A percentile compares a stretch with the other conserved stretches of the same genome.
phyloP scores from a whole-genome alignment of 257 asterid genomes.

The Nicotiana obtusifolia region DNA sequence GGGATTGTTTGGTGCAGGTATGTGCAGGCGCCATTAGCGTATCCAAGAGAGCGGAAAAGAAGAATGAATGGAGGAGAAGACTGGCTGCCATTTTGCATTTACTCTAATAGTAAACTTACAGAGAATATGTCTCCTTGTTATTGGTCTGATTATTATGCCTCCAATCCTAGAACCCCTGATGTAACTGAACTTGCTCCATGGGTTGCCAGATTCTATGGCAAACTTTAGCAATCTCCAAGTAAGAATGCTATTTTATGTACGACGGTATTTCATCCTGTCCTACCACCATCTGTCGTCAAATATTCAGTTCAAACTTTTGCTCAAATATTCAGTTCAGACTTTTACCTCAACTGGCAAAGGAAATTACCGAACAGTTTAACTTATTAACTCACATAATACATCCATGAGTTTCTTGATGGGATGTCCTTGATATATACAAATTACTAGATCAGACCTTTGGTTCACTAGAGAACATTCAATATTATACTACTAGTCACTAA shows the following conservation, averaged over 20 bases:
- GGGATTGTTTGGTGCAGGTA: constrained; percentile 39
- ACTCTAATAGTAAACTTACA: constrained; percentile 37
- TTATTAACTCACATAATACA: not conserved
- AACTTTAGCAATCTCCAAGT: constrained; percentile 3
- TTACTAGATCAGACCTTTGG: not conserved
- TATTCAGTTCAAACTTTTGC: too few species aligned
- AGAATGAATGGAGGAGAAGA: constrained; percentile 87
- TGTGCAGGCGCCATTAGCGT: constrained; percentile 79
- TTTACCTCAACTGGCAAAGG: not conserved
- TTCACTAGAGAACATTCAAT: not conserved
- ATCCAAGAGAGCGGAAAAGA: constrained; percentile 72
- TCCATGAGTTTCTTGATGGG: not conserved
- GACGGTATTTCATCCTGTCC: not conserved
- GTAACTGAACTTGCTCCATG: constrained; percentile 74
- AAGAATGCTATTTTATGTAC: not conserved
- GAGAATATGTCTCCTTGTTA: constrained; percentile 51
- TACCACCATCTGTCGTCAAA: not conserved
- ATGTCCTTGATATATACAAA: not conserved
- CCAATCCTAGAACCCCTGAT: constrained; percentile 60
- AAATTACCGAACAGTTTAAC: not conserved
- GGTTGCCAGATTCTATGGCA: constrained; percentile 63
- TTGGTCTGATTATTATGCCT: constrained; percentile 76
- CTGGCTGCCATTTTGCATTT: constrained; percentile 75
- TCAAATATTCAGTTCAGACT: too few species aligned
- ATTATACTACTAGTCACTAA: too few species aligned